These are phyloP conservation scores for Aspergillus sp. DNA, from an alignment of 2,329 filamentous ascomycete species.

Conservation along the genomic window DNA sequence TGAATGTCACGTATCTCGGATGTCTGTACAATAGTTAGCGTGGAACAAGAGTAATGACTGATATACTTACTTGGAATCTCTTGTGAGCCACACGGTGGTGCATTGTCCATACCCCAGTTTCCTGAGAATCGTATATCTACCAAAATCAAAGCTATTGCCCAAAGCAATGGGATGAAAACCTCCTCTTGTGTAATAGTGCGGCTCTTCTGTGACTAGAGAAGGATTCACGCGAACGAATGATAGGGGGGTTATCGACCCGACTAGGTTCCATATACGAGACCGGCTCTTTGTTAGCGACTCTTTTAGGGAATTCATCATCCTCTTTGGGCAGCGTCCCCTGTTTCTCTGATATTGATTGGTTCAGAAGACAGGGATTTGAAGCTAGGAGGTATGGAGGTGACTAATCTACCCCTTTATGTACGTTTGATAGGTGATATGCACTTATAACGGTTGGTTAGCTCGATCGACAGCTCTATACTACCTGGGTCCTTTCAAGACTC, in stretches of 20 bases:
- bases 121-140: constrained; percentile 83
- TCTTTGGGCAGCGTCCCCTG: neutral
- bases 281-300: neutral
- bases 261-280: constrained; percentile 1
- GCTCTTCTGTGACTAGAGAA: constrained; percentile 62
- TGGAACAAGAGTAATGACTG: neutral
- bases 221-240: constrained; percentile 1
- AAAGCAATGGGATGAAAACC: constrained; percentile 88
- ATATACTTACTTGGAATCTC: constrained; percentile 62
- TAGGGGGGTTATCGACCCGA: neutral
- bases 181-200: constrained; percentile 92
- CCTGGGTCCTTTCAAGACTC: too few relatives aligned
- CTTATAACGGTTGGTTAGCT: too few relatives aligned
- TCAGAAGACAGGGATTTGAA: too few relatives aligned
- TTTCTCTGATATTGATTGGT: too few relatives aligned
- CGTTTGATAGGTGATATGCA: too few relatives aligned
- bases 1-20: constrained; percentile 22
- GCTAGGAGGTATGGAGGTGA: too few relatives aligned
- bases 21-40: constrained; percentile 14
- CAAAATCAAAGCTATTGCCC: constrained; percentile 88
- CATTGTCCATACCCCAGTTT: constrained; percentile 95
- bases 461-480: too few relatives aligned
- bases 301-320: constrained; percentile 9
- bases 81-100: constrained; percentile 76
- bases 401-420: too few relatives aligned